phyloP scores from a whole-genome alignment of 2,329 filamentous ascomycete genomes.

The Diaporthe citri region DNA sequence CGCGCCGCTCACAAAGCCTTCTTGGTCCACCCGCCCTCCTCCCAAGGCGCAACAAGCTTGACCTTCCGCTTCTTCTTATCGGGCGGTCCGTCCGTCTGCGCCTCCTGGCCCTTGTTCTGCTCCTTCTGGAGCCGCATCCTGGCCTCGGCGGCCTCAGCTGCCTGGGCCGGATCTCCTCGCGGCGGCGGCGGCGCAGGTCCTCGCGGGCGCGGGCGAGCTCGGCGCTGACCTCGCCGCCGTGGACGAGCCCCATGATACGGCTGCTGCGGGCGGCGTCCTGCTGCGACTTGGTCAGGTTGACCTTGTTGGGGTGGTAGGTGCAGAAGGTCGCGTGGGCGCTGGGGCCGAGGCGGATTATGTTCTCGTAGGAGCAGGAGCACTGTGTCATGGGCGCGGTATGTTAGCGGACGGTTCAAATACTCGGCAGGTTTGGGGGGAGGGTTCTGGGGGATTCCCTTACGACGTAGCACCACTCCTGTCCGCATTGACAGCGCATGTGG shows the following conservation, averaged over 20 bases:
- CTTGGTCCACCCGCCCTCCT: conserved; percentile 32
- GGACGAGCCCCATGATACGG: conserved; percentile 39
- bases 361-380: conserved; percentile 38
- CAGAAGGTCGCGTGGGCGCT: conserved; percentile 38
- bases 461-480: conserved; percentile 37
- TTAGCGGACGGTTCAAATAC: not conserved
- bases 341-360: conserved; percentile 32
- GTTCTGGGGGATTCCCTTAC: not conserved
- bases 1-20: not conserved
- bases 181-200: conserved; percentile 36
- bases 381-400: not conserved
- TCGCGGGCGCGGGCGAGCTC: conserved; percentile 36
- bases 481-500: conserved; percentile 38
- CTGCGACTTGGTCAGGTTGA: conserved; percentile 34
- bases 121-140: conserved; percentile 17
- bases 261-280: conserved; percentile 27
- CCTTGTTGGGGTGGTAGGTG: conserved; percentile 40
- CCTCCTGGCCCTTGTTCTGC: not conserved
- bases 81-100: not conserved
- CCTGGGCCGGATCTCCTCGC: conserved; percentile 37
- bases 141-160: conserved; percentile 35
- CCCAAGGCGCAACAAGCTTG: conserved; percentile 38
- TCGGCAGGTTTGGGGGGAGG: not conserved
- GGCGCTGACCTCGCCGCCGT: conserved; percentile 38
- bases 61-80: conserved; percentile 32